Evolutionary conservation across 1,284 basidiomycete genomes (phyloP), one percentile per base, ranked within the genome.

Genomic region (Ustilago xerochloae): DNA sequence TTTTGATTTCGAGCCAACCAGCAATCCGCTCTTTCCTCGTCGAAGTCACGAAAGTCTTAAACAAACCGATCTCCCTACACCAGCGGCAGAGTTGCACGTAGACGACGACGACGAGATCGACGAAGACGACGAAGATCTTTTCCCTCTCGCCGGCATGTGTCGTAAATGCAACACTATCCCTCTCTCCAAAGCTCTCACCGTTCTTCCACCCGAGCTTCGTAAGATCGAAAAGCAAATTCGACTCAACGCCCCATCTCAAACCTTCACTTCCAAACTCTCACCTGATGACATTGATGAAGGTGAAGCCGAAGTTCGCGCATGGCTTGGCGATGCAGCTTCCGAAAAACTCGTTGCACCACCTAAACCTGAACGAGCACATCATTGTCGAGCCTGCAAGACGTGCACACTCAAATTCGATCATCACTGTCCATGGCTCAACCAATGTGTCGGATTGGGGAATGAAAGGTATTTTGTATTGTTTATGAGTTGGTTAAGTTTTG

Each of bases 391-490:
- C 74, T 99, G 96, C 85, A 92, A 93, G 72, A 89, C 89, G 54
- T 99, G 97, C 84, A 89, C 97, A 22, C 85, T 98, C 52, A 94
- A 97, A 84, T 98, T 92, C 86, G 82, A 84, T 54, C 82, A 84
- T 59, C 82, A 84, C 58, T 83, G 82, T 53, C 77, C 85, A 91
- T 94, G 96, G 96, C 91, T 99, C 75, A 98, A 98, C 84, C 92
- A 93, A 88, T 98, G 95, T 80, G 88, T 99, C 24, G 96, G 97
- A 2, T 84, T 98, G 7, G 88, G 96, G 83, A 99, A 99, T 82
- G 95, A 98, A 84, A 89, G 96, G 0, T 93, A 98, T 85, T 99
- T 99, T 80, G 88, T 97, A 32, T 87, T 98, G 33, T 99, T 98
- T 88, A 91, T 98, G 93, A 92, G 65, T 6, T 83, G 79, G 77